Evolutionary conservation across 1,284 basidiomycete species (phyloP), one percentile per base, ranked within the genome.

Genomic region (Gomphus bonarii): DNA sequence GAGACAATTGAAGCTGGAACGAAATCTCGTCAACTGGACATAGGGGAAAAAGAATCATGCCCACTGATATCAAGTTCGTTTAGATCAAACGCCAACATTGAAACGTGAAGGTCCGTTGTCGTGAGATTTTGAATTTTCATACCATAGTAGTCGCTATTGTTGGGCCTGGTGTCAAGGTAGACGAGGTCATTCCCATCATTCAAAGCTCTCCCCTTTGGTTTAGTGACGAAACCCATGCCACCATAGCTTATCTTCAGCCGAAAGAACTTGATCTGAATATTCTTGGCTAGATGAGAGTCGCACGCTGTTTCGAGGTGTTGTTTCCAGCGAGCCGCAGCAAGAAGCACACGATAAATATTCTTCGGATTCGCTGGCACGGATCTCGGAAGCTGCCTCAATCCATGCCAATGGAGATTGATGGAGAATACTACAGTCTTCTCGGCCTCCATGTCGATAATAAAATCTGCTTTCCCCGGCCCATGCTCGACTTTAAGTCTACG

Each of bases 1-100:
- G 33, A 7, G 33, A 35, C 33, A 35, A 28, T 28, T 28, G 25
- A 28, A 28, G 5, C 5, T 28, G 25, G 25, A 28, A 5, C 25
- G 25, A 5, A 3, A 28, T 28, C 5, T 5, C 25, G 5, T 28
- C 25, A 28, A 3, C 2, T 3, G 25, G 25, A 28, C 3, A 28
- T 28, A 28, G 25, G 25, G 25, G 25, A 28, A 28, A 5, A 28
- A 28, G 5, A 28, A 28, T 28, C 25, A 5, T 50, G 3, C 61
- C 75, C 66, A 61, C 69, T 69, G 61, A 77, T 74, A 57, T 68
- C 68, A 55, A 76, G 70, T n/a, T 73, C 72, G 47, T 68, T 70
- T 3, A 70, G 67, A 58, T 76, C 73, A 72, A 77, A 75, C 64
- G 71, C 75, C 1, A 74, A 74, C 42, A 76, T 68, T 59, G 72